Conservation (phyloP, 2,329 filamentous ascomycete species). For the Byssochlamys sp. region DNA sequence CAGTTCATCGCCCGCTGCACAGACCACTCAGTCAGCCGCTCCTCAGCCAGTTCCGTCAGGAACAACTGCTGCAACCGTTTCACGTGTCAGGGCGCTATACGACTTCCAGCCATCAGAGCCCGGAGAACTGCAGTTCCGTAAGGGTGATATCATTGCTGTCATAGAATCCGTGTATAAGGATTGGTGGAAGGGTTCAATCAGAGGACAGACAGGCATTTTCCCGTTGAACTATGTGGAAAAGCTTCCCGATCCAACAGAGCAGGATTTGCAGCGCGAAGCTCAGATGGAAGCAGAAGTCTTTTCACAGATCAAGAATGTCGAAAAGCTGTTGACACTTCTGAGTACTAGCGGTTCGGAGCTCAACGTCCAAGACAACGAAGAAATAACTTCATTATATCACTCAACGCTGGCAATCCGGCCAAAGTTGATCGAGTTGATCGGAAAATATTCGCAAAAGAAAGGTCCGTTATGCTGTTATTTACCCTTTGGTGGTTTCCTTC, state of each 20-base stretch:
- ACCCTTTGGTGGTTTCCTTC: neutral
- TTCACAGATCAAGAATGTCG: slow-evolving; percentile 66
- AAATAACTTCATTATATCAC: slow-evolving; percentile 85
- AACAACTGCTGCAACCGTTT: slow-evolving; percentile 91
- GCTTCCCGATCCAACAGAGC: slow-evolving; percentile 81
- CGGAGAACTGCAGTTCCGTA: slow-evolving; percentile 89
- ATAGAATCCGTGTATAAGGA: slow-evolving; percentile 97
- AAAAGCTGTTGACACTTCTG: slow-evolving; percentile 75
- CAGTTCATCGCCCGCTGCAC: slow-evolving; percentile 27
- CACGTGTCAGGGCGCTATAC: slow-evolving; percentile 81
- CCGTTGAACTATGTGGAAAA: slow-evolving; percentile 98
- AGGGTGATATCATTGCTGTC: slow-evolving; percentile 93
- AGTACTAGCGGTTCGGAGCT: slow-evolving; percentile 74
- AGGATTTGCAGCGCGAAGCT: slow-evolving; percentile 88
- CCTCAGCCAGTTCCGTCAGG: slow-evolving; percentile 63
- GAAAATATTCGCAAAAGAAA: slow-evolving; percentile 98
- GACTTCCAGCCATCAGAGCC: slow-evolving; percentile 92
- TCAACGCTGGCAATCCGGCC: slow-evolving; percentile 87
- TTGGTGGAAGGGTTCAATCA: slow-evolving; percentile 95
- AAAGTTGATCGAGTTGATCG: slow-evolving; percentile 94
- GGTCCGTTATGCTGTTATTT: slow-evolving; percentile 43
- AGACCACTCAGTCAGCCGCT: slow-evolving; percentile 49
- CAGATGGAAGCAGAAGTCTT: slow-evolving; percentile 84
- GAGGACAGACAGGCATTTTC: slow-evolving; percentile 94
- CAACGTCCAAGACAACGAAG: slow-evolving; percentile 86